Evolutionary conservation across 306 rosid species (phyloP), one percentile per base, ranked within the genome.

Genomic region (Glycyrrhiza uralensis): DNA sequence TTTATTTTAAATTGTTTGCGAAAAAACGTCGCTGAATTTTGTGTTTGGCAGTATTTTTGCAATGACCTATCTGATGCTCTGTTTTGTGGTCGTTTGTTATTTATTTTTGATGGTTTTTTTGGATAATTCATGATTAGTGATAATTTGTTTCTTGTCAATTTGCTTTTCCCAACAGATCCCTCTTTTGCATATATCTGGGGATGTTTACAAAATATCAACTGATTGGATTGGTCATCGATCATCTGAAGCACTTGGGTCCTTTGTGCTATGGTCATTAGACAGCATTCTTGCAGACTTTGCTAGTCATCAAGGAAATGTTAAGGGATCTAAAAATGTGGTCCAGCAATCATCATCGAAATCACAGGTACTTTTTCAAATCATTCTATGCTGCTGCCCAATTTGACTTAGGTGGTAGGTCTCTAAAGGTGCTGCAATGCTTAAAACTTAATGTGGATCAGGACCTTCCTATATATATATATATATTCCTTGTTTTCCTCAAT

Each of bases 191-290:
- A 73, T 88, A 72, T 76, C 96, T 22, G 90, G 83, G 58, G 73
- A 80, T 56, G 76, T 88, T 32, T 88, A 81, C 66, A 88, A 83
- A 85, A 63, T 70, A 79, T 86, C 92, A 3, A 70, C 74, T 35
- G 90, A 90, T 23, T 90, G 96, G 96, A 87, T 90, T 45, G 23
- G 85, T 66, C 72, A 77, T 54, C 80, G 76, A 42, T 80, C 90
- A 35, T 35, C 71, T 13, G 96, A 90, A 33, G 87, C 89, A 3
- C 90, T 90, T 72, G 81, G 83, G 55, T 80, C 87, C 49, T 88
- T 86, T 66, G 81, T 86, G 76, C 62, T 79, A 14, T 90, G 91
- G 96, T 84, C 80, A 9, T 78, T 88, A 49, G 96, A 88, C 23
- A 81, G 87, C 76, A 81, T 86, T 77, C 80, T 88, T 42, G 74